Evolutionary conservation across 768 basidiomycete species (phyloP), one percentile per base, ranked within the genome.

Genomic region (Neoboletus subvelutipes): DNA sequence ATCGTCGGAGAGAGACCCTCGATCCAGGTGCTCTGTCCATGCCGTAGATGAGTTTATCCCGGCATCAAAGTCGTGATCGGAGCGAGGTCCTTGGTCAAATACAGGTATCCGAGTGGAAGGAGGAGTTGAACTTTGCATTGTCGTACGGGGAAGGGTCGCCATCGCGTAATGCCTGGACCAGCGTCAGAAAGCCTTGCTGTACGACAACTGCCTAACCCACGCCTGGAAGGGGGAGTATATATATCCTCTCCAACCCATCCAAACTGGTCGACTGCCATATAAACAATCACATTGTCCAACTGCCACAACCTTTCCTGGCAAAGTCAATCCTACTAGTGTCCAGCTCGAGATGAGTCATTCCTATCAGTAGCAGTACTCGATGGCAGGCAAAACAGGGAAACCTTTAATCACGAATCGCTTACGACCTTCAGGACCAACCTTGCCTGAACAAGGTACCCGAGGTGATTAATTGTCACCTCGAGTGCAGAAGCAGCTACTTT

Each of bases 21-120:
- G 67, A 58, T 80, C 80, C 15, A 82, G 73, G 62, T 83, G 80
- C 56, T 83, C 86, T 24, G 88, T 86, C 90, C 89, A 92, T 12
- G 87, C 90, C 7, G 79, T 71, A 1, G 90, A 91, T 12, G 87
- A 79, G 72, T 92, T 90, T 69, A 92, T 80, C 4, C 90, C 89
- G 1, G 84, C 81, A 67, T 91, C 90, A 64, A 92, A 90, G 49
- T 83, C 82, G 40, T 63, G 55, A 39, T 64, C 62, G 9, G 70
- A 64, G 54, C 36, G 54, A 42, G 62, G 66, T 43, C 60, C 77
- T 39, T 37, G 76, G 75, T 40, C 65, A 45, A 59, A 58, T 8
- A 50, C 60, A 26, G 46, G 62, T 47, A 57, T 48, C 4, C 46
- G 53, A 34, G 46, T 18, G 18, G 56, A 29, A 37, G 54, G 41